Conservation (phyloP, 106 monocot species). For the Ottelia alismoides region DNA sequence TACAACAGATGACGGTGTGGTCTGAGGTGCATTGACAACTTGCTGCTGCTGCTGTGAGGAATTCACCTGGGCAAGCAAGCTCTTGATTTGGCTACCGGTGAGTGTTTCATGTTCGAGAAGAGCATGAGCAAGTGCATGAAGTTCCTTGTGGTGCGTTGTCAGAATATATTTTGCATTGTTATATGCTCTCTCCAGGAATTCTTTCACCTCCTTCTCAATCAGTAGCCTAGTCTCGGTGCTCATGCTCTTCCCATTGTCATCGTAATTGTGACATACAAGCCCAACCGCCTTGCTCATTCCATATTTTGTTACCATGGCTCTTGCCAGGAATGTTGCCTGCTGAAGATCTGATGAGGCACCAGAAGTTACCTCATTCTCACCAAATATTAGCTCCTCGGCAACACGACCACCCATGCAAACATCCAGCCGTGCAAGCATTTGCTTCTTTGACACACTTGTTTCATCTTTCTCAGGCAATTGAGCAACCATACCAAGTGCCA, state of each 20-base stretch:
- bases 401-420: conserved; percentile 99
- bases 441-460: conserved; percentile 73
- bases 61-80: conserved; percentile 41
- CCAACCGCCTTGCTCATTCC: conserved; percentile 94
- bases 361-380: conserved; percentile 85
- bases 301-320: conserved; percentile 91
- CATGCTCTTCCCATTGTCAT: conserved; percentile 94
- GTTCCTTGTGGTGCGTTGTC: conserved; percentile 56
- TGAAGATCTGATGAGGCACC: conserved; percentile 87
- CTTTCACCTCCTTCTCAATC: conserved; percentile 84
- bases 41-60: conserved; percentile 23
- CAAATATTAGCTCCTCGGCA: conserved; percentile 93
- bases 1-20: conserved; percentile 11
- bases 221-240: conserved; percentile 85
- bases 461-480: conserved; percentile 92
- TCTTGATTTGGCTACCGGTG: conserved; percentile 78
- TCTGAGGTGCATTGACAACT: conserved; percentile 4
- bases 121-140: conserved; percentile 87
- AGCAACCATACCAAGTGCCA: conserved; percentile 91
- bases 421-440: conserved; percentile 95
- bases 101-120: conserved; percentile 90
- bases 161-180: conserved; percentile 83
- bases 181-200: conserved; percentile 74
- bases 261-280: conserved; percentile 70
- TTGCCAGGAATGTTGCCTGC: conserved; percentile 77